A percentile compares a stretch with the other conserved stretches of the same genome.
These are phyloP conservation scores for Colletotrichum sidae DNA, from an alignment of 2,329 filamentous ascomycete species.

Conservation along the genomic window DNA sequence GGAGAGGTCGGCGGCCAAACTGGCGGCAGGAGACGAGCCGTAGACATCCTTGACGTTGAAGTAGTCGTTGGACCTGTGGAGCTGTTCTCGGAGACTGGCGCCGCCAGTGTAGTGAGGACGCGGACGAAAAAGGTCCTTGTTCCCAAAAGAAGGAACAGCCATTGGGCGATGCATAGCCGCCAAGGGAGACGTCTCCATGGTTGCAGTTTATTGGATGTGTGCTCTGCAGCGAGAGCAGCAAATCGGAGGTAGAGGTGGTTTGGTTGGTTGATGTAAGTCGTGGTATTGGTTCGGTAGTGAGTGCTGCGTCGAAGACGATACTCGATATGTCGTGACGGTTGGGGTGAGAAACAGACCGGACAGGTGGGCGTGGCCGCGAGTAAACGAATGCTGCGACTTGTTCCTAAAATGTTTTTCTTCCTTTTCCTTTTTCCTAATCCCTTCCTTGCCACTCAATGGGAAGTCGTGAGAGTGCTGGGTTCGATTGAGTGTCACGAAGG, in stretches of 20 bases:
- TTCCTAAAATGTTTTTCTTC: constrained; percentile 26
- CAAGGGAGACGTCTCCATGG: constrained; percentile 92
- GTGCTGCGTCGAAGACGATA: constrained; percentile 39
- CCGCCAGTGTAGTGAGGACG: constrained; percentile 65
- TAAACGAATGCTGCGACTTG: constrained; percentile 49
- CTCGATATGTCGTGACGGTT: constrained; percentile 44
- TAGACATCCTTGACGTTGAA: constrained; percentile 82
- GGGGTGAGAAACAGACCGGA: constrained; percentile 36
- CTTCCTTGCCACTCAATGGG: constrained; percentile 30
- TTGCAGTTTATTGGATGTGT: constrained; percentile 39
- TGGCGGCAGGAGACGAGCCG: constrained; percentile 91
- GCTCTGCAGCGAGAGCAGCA: no score
- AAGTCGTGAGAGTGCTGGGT: constrained; percentile 6
- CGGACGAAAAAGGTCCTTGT: constrained; percentile 63
- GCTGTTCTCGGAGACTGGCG: constrained; percentile 81
- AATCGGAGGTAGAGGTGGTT: constrained; percentile 1
- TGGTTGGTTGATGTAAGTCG: constrained; percentile 7
- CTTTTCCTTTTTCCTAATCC: constrained; percentile 12
- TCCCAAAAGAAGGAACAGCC: constrained; percentile 70
- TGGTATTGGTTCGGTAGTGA: constrained; percentile 15
- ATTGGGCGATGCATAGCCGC: constrained; percentile 87
- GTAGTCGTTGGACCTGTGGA: constrained; percentile 77
- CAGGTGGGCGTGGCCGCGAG: constrained; percentile 40
- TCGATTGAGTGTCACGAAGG: constrained; percentile 17
- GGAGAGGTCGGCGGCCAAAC: constrained; percentile 91